Evolutionary conservation across 23 red algal species (phyloP).

Genomic region (Cyanidiococcus yangmingshanensis): DNA sequence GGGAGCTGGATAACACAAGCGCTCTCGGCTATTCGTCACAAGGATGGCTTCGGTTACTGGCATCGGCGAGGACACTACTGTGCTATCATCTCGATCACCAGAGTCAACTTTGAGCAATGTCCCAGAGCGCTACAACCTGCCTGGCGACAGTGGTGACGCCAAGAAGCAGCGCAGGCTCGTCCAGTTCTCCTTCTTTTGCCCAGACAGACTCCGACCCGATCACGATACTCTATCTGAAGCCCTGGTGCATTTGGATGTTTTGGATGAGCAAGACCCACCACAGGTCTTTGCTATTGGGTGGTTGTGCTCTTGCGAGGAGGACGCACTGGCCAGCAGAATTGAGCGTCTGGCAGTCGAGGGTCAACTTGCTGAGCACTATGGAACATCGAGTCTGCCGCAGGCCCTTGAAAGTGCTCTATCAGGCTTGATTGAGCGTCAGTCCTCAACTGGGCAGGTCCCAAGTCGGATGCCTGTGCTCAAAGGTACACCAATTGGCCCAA

Average conservation of each 20-base stretch:
- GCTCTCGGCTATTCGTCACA: too few relatives aligned
- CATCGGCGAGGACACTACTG: too few relatives aligned
- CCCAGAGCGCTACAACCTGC: background rate
- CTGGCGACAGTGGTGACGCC: background rate
- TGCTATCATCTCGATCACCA: too few relatives aligned
- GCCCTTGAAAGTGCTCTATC: background rate
- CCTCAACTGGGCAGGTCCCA: background rate
- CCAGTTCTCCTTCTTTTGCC: constrained; percentile 7
- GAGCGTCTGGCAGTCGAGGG: background rate
- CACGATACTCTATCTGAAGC: background rate
- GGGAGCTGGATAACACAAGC: too few relatives aligned
- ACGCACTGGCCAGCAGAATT: background rate
- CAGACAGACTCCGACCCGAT: background rate
- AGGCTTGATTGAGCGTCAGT: background rate
- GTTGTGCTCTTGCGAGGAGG: background rate
- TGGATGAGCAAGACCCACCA: constrained; percentile 11
- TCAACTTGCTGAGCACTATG: background rate
- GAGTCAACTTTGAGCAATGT: background rate
- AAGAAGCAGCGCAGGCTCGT: background rate
- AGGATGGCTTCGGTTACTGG: too few relatives aligned
- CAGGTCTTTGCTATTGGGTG: background rate
- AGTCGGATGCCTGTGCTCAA: background rate
- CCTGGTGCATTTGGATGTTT: constrained; percentile 1
- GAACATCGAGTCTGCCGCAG: background rate
- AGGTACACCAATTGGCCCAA: background rate